Evolutionary conservation across 140 eudicot species (phyloP), one percentile per base, ranked within the genome.

Genomic region (Bidens hawaiensis): DNA sequence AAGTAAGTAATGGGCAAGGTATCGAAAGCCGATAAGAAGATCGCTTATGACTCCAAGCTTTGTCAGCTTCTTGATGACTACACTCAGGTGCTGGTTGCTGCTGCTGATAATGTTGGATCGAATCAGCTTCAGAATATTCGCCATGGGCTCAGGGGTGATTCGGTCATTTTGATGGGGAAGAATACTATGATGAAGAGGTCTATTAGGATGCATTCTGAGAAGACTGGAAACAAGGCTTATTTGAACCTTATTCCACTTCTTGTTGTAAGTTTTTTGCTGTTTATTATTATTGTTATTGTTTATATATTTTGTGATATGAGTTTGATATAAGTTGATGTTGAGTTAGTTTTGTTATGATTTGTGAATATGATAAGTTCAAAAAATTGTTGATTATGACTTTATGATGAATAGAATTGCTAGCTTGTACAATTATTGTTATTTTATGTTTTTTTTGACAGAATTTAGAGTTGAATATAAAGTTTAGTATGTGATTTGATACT

Each of bases 111-210:
- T 36, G 96, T 88, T 22, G 96, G 96, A 0, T 88, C 96, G 0
- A 88, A 71, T 23, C 94, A 88, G 72, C 66, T 88, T 1, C 96
- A 88, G 80, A 81, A 51, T 30, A 88, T 88, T 2, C 64, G 96
- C 0, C 75, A 69, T 8, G 96, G 96, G 9, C 70, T 87, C 0
- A 45, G 95, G 1, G 95, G 95, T 0, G 93, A 87, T 43, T 87
- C 95, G 0, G 85, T 84, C 9, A 89, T 88, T 18, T 72, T 88
- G 1, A 88, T 88, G 96, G 96, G 96, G 1, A 88, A 88, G 71
- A 88, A 88, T 21, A 88, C 96, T 21, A 88, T 88, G 96, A 88
- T 88, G 96, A 88, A 88, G 64, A 53, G 96, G 53, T 76, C 94
- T 4, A 67, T 88, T 4, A 81, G 94, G 75, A 79, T 88, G 64